Percentiles rank a stretch among this genome's conserved stretches.
These are phyloP conservation scores for Lentinula boryana DNA, from an alignment of 768 basidiomycete genomes.

Conservation along the genomic window DNA sequence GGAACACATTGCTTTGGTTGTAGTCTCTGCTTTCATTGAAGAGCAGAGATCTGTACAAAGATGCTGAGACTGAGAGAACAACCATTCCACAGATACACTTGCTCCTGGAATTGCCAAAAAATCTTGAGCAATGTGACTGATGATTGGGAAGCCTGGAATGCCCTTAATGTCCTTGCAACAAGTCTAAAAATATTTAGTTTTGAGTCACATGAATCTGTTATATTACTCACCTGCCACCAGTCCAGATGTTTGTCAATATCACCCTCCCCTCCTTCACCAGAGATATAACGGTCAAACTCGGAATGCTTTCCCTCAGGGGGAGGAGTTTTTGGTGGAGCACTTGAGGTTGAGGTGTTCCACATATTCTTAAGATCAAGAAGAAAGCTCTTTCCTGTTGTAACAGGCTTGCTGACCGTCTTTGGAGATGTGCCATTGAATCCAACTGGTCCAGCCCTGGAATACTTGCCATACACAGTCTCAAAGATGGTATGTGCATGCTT, in stretches of 20 bases:
- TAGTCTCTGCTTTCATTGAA: slow-evolving; percentile 23
- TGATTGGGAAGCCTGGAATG: slow-evolving; percentile 17
- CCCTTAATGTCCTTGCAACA: neutral
- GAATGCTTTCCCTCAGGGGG: neutral
- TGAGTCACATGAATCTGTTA: too few species aligned
- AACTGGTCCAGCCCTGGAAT: too few species aligned
- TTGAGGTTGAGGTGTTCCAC: too few species aligned
- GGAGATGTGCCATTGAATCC: too few species aligned
- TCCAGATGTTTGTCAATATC: slow-evolving; percentile 13
- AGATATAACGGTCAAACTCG: slow-evolving; percentile 12
- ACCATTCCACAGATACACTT: slow-evolving; percentile 24
- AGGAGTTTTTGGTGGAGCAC: too few species aligned
- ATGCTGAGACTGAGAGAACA: slow-evolving; percentile 25
- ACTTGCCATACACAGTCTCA: too few species aligned
- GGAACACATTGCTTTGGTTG: slow-evolving; percentile 18
- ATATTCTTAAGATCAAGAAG: too few species aligned
- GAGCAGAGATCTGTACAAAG: slow-evolving; percentile 20
- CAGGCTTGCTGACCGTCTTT: too few species aligned
- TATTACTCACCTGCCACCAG: slow-evolving; percentile 23
- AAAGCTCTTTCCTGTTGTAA: too few species aligned
- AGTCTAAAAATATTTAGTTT: too few species aligned
- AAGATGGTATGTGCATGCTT: too few species aligned
- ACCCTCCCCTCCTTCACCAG: slow-evolving; percentile 9
- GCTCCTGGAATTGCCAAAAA: slow-evolving; percentile 27
- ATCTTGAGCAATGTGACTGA: slow-evolving; percentile 23